Conservation (phyloP, 495 filamentous ascomycete genomes). For the Sporormia fimetaria region DNA sequence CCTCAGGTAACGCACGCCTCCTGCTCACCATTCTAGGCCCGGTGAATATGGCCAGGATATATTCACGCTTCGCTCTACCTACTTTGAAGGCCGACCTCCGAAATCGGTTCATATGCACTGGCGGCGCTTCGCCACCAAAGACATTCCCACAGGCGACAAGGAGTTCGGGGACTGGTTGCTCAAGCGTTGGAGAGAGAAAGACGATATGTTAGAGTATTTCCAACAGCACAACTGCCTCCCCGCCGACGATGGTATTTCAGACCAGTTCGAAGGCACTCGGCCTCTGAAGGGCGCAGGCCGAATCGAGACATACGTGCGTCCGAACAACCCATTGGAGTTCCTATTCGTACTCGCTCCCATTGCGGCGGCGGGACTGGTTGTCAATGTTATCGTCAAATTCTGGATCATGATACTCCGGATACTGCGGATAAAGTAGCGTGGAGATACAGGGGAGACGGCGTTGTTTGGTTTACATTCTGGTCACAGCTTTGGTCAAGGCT, state of each 20-base stretch:
- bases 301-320: slow-evolving; percentile 47
- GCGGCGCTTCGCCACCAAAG: slow-evolving; percentile 54
- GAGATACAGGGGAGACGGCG: no score
- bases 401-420: slow-evolving; percentile 10
- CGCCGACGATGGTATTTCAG: slow-evolving; percentile 40
- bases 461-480: no score
- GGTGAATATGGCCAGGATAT: slow-evolving; percentile 64
- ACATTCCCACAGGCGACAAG: slow-evolving; percentile 57
- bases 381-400: slow-evolving; percentile 26
- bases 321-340: slow-evolving; percentile 38
- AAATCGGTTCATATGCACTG: slow-evolving; percentile 81
- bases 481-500: no score
- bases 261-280: slow-evolving; percentile 31
- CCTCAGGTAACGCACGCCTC: slow-evolving; percentile 8
- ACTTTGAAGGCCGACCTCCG: slow-evolving; percentile 64
- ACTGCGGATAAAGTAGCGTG: slow-evolving; percentile 7
- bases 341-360: slow-evolving; percentile 30
- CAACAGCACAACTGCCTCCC: slow-evolving; percentile 60
- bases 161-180: slow-evolving; percentile 64
- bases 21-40: slow-evolving; percentile 35
- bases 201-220: slow-evolving; percentile 61
- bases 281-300: slow-evolving; percentile 37
- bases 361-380: slow-evolving; percentile 12
- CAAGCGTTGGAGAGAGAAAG: slow-evolving; percentile 70
- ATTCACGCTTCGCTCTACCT: slow-evolving; percentile 61